Evolutionary conservation across 2,329 filamentous ascomycete species (phyloP).

Genomic region (Cadophora luteo-olivacea): DNA sequence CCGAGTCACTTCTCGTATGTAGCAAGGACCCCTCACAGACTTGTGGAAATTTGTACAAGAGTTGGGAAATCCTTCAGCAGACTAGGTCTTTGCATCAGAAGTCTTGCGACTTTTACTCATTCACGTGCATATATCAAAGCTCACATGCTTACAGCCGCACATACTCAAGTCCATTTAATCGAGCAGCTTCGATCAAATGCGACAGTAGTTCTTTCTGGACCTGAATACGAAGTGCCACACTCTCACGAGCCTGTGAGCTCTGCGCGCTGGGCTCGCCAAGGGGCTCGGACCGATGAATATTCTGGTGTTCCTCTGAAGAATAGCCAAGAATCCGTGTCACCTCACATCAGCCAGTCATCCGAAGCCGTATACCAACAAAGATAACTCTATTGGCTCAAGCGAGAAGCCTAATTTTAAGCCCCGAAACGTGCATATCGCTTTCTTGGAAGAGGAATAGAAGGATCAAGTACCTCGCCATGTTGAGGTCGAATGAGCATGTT

Average conservation of each 20-base stretch:
- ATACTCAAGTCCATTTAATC: background rate
- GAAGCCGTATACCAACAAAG: constrained; percentile 5
- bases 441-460: background rate
- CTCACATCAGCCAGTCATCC: constrained; percentile 1
- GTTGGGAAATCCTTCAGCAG: too few relatives aligned
- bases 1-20: too few relatives aligned
- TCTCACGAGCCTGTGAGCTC: background rate
- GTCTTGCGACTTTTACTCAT: background rate
- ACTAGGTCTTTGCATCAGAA: too few relatives aligned
- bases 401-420: background rate
- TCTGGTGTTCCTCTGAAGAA: background rate
- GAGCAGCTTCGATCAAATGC: background rate
- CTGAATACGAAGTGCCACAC: background rate
- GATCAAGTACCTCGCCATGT: background rate
- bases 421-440: constrained; percentile 1
- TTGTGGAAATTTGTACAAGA: too few relatives aligned
- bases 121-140: too few relatives aligned
- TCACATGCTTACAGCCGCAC: background rate
- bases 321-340: constrained; percentile 1
- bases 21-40: too few relatives aligned
- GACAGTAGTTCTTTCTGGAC: background rate
- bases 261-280: background rate
- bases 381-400: background rate
- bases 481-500: constrained; percentile 11
- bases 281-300: background rate